Conservation (phyloP, 2,329 filamentous ascomycete species). For the Fusarium annulatum region DNA sequence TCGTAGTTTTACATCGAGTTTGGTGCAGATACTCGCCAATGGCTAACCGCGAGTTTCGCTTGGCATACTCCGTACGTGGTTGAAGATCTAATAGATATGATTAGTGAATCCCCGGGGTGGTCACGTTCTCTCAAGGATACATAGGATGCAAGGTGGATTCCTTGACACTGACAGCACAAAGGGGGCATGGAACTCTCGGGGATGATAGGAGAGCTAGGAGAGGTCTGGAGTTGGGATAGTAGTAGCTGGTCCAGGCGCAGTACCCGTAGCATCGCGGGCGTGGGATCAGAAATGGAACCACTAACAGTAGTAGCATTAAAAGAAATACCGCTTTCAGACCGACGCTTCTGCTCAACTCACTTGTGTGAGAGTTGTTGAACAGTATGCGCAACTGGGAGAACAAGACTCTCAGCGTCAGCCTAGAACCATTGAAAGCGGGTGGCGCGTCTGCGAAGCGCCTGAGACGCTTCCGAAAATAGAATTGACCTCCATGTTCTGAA, state of each 20-base stretch:
- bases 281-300: slow-evolving; percentile 31
- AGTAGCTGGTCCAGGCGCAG: slow-evolving; percentile 26
- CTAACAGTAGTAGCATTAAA: background rate
- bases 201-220: background rate
- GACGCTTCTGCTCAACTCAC: slow-evolving; percentile 8
- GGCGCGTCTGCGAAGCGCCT: slow-evolving; percentile 41
- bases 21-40: background rate
- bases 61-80: background rate
- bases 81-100: slow-evolving; percentile 2
- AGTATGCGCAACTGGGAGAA: background rate
- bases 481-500: slow-evolving; percentile 22
- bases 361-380: background rate
- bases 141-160: background rate
- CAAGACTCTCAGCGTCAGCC: background rate
- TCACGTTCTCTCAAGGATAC: background rate
- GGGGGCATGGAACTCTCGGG: background rate
- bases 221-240: slow-evolving; percentile 14
- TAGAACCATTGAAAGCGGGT: slow-evolving; percentile 20
- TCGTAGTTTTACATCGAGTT: background rate
- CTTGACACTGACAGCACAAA: slow-evolving; percentile 1
- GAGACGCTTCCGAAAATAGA: slow-evolving; percentile 44
- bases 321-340: slow-evolving; percentile 24
- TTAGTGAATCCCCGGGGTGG: background rate
- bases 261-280: slow-evolving; percentile 13
- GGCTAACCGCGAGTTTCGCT: background rate